These are phyloP conservation scores for Tephrocybe sp. DNA, from an alignment of 768 basidiomycete genomes.

Conservation along the genomic window DNA sequence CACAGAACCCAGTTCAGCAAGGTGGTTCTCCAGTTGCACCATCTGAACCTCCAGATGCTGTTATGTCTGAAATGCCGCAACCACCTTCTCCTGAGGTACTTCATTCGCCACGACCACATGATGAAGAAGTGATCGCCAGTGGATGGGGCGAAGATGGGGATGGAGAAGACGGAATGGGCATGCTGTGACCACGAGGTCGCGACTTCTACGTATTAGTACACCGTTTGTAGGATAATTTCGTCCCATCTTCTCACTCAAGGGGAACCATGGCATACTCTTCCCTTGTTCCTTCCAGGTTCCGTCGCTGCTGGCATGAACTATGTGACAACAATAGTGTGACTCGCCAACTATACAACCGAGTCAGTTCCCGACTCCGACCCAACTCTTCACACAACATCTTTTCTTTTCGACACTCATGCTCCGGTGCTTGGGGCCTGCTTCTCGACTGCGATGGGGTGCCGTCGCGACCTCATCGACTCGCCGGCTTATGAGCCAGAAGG, in stretches of 20 bases:
- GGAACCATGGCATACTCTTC: background rate
- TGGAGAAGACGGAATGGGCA: conserved; percentile 74
- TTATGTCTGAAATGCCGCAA: conserved; percentile 16
- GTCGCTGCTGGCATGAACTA: no score
- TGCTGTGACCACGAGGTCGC: conserved; percentile 36
- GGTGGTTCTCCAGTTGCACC: conserved; percentile 18
- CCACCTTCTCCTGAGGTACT: conserved; percentile 21
- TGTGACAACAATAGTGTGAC: no score
- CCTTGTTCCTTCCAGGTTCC: no score
- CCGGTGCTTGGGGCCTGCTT: conserved; percentile 8
- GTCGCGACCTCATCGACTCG: conserved; percentile 4
- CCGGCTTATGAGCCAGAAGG: conserved; percentile 12
- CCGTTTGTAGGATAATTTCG: background rate
- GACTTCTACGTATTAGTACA: background rate
- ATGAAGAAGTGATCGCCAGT: conserved; percentile 62
- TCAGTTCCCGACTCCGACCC: background rate
- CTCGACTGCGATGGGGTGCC: conserved; percentile 16
- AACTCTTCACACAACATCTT: no score
- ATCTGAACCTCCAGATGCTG: conserved; percentile 11
- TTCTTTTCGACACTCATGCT: conserved; percentile 13
- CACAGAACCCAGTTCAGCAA: conserved; percentile 19
- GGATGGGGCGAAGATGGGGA: conserved; percentile 74
- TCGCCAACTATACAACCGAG: background rate
- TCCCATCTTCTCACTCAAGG: background rate
- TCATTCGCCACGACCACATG: conserved; percentile 37